Conservation (phyloP, 1,139 yeast genomes). For the Waltiozyma sp. region DNA sequence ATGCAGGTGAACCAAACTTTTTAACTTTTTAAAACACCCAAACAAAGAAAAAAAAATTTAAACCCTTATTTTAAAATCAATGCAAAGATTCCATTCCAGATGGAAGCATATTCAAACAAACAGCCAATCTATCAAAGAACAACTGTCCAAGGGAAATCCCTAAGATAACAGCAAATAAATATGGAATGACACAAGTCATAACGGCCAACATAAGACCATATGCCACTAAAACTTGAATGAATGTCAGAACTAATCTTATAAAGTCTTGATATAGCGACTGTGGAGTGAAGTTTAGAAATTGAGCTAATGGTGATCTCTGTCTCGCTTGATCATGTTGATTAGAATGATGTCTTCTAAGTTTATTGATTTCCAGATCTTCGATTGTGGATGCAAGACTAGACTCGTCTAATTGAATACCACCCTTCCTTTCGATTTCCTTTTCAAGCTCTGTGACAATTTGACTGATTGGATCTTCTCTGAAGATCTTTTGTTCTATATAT, state of each 20-base stretch:
- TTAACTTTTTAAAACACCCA: background rate
- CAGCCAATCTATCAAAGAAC: conserved; percentile 46
- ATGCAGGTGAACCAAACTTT: no score
- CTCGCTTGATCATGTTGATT: background rate
- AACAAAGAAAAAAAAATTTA: no score
- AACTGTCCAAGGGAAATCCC: conserved; percentile 65
- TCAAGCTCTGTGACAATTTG: conserved; percentile 1
- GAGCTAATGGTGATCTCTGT: conserved; percentile 21
- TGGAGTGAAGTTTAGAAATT: conserved; percentile 30
- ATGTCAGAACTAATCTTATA: conserved; percentile 42
- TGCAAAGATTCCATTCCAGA: conserved; percentile 3
- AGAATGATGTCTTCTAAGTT: background rate
- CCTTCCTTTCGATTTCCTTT: background rate
- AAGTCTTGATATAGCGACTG: conserved; percentile 36
- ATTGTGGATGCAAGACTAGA: conserved; percentile 1
- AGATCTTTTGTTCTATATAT: conserved; percentile 57
- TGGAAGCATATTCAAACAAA: conserved; percentile 24
- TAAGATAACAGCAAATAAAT: conserved; percentile 60
- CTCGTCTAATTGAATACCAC: background rate
- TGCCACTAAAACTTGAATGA: conserved; percentile 53
- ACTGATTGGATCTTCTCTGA: conserved; percentile 23
- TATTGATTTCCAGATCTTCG: background rate
- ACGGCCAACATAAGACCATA: conserved; percentile 70
- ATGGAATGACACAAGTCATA: conserved; percentile 55
- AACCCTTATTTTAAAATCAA: background rate